A percentile compares a stretch with the other conserved stretches of the same genome.
phyloP scores from a whole-genome alignment of 1,284 basidiomycete genomes.

The Cryptococcus sp. region DNA sequence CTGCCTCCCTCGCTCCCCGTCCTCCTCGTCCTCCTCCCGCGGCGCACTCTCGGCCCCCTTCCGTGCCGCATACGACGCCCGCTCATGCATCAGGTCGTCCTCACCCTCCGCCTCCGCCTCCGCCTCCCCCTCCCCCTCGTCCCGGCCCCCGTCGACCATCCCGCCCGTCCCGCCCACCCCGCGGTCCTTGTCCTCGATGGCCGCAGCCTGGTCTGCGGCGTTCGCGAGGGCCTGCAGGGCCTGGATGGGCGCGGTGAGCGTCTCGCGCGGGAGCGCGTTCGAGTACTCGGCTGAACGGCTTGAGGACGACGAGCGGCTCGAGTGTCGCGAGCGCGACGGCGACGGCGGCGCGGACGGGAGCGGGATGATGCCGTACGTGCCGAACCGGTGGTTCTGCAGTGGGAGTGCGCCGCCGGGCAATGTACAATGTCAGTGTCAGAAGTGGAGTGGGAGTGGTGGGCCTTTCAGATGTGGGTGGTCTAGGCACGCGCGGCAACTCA shows the following conservation, averaged over 20 bases:
- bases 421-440: neutral
- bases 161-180: neutral
- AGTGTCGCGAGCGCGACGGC: slow-evolving; percentile 38
- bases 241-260: slow-evolving; percentile 85
- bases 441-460: no score
- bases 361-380: slow-evolving; percentile 73
- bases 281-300: slow-evolving; percentile 50
- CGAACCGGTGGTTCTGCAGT: slow-evolving; percentile 75
- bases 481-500: no score
- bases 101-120: slow-evolving; percentile 9
- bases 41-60: no score
- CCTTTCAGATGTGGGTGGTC: no score
- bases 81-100: neutral
- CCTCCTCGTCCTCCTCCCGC: slow-evolving; percentile 2
- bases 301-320: slow-evolving; percentile 62
- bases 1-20: slow-evolving; percentile 17
- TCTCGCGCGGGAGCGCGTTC: slow-evolving; percentile 66
- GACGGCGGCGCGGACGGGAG: slow-evolving; percentile 63
- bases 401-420: slow-evolving; percentile 10
- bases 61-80: slow-evolving; percentile 1
- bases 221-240: slow-evolving; percentile 88
- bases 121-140: neutral
- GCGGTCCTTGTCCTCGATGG: slow-evolving; percentile 23
- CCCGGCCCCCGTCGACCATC: neutral
- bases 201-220: slow-evolving; percentile 83